Percentiles rank a stretch among this genome's conserved stretches.
These are phyloP conservation scores for Peziza echinospora DNA, from an alignment of 495 filamentous ascomycete genomes.

Conservation along the genomic window DNA sequence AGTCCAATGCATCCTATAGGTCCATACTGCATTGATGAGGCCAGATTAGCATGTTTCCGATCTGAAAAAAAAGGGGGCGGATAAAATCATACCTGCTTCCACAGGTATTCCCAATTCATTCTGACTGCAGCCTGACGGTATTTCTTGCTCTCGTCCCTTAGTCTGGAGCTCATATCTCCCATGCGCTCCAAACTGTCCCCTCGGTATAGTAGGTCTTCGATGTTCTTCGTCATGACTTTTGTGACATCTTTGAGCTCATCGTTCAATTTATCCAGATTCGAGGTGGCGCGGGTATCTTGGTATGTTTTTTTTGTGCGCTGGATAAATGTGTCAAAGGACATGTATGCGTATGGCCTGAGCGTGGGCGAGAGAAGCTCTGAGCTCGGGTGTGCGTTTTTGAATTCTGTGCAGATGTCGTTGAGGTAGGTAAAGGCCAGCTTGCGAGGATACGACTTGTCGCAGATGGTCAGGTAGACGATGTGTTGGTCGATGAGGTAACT, in stretches of 20 bases:
- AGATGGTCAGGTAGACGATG: slow-evolving; percentile 79
- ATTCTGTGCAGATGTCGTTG: slow-evolving; percentile 72
- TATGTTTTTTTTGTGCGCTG: slow-evolving; percentile 81
- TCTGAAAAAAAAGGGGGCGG: no score
- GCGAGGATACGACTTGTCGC: slow-evolving; percentile 81
- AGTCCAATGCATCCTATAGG: slow-evolving; percentile 60
- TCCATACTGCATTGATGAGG: slow-evolving; percentile 39
- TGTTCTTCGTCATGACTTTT: slow-evolving; percentile 99
- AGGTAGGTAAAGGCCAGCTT: slow-evolving; percentile 99
- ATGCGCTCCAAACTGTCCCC: slow-evolving; percentile 90
- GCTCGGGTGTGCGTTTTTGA: slow-evolving; percentile 55
- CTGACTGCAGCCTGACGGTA: slow-evolving; percentile 79
- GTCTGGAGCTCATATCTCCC: slow-evolving; percentile 72
- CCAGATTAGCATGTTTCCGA: not conserved
- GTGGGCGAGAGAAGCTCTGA: slow-evolving; percentile 48
- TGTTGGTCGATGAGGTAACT: slow-evolving; percentile 71
- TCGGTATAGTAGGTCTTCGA: slow-evolving; percentile 88
- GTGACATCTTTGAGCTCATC: slow-evolving; percentile 95
- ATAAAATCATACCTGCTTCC: slow-evolving; percentile 74
- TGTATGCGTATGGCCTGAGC: slow-evolving; percentile 82
- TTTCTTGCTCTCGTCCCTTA: slow-evolving; percentile 83
- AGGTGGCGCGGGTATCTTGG: slow-evolving; percentile 69
- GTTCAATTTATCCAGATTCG: slow-evolving; percentile 75
- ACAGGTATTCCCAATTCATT: slow-evolving; percentile 93
- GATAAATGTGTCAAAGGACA: slow-evolving; percentile 97